Base-by-base conservation (phyloP, 106 monocot genomes). In the Dendrobium nobile region DNA sequence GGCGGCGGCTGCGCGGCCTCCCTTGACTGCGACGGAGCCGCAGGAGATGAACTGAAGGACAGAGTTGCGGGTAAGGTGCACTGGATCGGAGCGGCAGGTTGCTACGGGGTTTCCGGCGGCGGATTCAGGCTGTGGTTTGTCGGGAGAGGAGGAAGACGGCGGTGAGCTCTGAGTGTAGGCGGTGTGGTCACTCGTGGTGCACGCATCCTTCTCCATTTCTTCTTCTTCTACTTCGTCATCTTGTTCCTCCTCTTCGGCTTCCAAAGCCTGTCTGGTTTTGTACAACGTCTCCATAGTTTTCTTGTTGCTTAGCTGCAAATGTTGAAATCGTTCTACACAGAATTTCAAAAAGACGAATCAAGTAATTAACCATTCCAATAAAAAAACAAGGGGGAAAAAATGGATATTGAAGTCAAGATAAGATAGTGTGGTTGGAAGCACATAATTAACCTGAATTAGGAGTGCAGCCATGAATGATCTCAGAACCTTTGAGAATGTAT, bases 401-500 rank as follows among this genome's bases (percentile, higher is more conserved):
- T 33, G 37, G n/a, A 37, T 4, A 37, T 37, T 37, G 37, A 37
- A 37, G 37, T 37, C 37, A 37, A 37, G 37, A 37, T 37, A 37
- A 37, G 37, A 37, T 37, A 3, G 37, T 37, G 37, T 37, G 37
- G 37, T 37, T 37, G 37, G 37, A 37, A 37, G 2, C 37, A 0
- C 37, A 37, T 37, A 37, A 3, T 37, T 37, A 37, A 37, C 37
- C 37, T 37, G 37, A 37, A 37, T 37, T 37, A 37, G 0, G 72
- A 13, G 2, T 33, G 47, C 73, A 80, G 54, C 84, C 87, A 11
- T 82, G 82, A 67, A 93, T 77, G 86, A 96, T 86, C 85, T 93
- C 93, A 6, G 95, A 96, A 78, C 95, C 95, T 58, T 96, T 96
- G 84, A 96, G 95, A n/a, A 96, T 82, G 85, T 93, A 96, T 78